Base-by-base conservation (phyloP, 1,284 basidiomycete species). In the Cystobasidium pallidum region DNA sequence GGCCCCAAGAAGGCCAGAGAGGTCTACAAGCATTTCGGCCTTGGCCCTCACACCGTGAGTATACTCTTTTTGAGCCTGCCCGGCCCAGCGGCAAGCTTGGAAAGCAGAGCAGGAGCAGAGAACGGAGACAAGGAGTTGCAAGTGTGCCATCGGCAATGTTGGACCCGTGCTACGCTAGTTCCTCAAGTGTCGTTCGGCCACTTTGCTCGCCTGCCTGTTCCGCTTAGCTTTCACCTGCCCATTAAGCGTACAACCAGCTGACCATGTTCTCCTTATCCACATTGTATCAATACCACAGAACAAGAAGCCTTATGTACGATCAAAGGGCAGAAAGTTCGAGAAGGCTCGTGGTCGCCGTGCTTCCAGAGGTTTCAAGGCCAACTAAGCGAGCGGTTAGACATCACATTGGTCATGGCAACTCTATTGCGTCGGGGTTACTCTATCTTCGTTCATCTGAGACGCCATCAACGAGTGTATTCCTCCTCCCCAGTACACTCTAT, bases 1-100 rank as follows among this genome's bases (percentile, higher is more conserved):
- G 96, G 95, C 78, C 90, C 91, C 84, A 91, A 91, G 87, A 96
- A 89, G 83, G 86, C 90, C 73, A 88, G 96, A 76, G 94, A 98
- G 84, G 91, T 94, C 61, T 88, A 91, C 84, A 92, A 91, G 84
- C 95, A 98, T 88, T 98, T 97, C 82, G 95, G 93, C 81, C 91
- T 91, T 89, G 91, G 88, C 75, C 90, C 90, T 55, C 89, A 91
- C 87, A 90, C 91, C 84, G 73, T 45, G 64, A 63, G 51, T 67
- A 74, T 32, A 61, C 70, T 73, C 7, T 30, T 21, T 13, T 2
- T 39, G 7, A 39, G 36, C 36, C 6, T 4, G 17, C 26, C 45
- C 15, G 26, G 30, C 54, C n/a, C n/a, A n/a, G 54, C 32, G 54
- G 11, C 30, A 55, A 34, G 19, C 4, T 28, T 10, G 19, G 19